A percentile compares a stretch with the other conserved stretches of the same genome.
These are phyloP conservation scores for Microcos paniculata DNA, from an alignment of 345 rosid genomes.

Conservation along the genomic window DNA sequence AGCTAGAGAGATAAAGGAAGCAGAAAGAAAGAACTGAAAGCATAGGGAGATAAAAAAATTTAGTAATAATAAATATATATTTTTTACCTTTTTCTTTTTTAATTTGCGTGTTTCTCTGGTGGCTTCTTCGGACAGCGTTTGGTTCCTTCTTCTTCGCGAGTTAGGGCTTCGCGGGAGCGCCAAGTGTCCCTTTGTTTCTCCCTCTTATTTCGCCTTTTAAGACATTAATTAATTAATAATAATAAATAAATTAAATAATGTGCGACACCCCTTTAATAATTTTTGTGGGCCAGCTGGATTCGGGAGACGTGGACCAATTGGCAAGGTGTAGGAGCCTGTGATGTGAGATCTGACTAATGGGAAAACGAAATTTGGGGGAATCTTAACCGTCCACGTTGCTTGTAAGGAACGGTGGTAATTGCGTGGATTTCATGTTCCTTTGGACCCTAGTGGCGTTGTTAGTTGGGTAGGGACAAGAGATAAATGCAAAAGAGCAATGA, in stretches of 20 bases:
- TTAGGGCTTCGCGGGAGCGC: conserved; percentile 27
- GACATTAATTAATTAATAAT: too few species aligned
- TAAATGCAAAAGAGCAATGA: not conserved
- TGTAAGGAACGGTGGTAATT: conserved; percentile 6
- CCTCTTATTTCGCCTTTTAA: conserved; percentile 25
- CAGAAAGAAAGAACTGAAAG: not conserved
- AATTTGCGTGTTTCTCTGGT: not conserved
- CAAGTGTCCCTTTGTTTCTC: conserved; percentile 42
- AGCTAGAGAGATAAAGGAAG: not conserved
- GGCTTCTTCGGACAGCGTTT: conserved; percentile 17
- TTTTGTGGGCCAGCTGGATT: conserved; percentile 32
- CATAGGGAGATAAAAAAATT: not conserved
- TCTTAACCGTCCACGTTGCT: conserved; percentile 32
- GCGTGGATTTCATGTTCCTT: not conserved
- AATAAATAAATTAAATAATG: too few species aligned
- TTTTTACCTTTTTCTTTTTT: not conserved
- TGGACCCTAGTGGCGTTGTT: conserved; percentile 1
- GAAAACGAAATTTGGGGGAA: not conserved
- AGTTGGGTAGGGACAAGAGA: not conserved
- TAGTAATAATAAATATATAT: not conserved
- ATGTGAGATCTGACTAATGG: conserved; percentile 22
- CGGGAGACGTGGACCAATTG: conserved; percentile 41
- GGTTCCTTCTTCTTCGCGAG: conserved; percentile 21
- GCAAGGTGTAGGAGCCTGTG: not conserved
- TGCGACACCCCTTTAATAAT: not conserved